Percentiles rank a stretch among this genome's conserved stretches.
These are phyloP conservation scores for Aspergillus sp. DNA, from an alignment of 2,329 filamentous ascomycete species.

Conservation along the genomic window DNA sequence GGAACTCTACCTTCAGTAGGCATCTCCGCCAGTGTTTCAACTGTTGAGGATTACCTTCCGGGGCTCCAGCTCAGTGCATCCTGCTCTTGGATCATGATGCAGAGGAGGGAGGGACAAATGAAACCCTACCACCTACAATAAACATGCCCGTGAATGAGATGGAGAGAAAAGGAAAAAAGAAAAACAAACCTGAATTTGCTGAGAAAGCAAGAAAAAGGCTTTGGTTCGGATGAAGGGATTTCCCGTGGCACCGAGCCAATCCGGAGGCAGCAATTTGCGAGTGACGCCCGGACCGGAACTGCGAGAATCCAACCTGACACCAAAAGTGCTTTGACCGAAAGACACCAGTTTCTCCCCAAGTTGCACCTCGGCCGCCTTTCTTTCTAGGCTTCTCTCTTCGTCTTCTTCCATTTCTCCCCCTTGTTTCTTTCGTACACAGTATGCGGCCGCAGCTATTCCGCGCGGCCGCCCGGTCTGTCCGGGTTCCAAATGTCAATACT, in stretches of 20 bases:
- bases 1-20: conserved; percentile 62
- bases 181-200: conserved; percentile 17
- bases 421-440: conserved; percentile 37
- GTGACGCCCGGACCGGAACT: conserved; percentile 27
- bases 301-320: conserved; percentile 31
- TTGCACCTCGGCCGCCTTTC: conserved; percentile 23
- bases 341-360: conserved; percentile 21
- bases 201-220: conserved; percentile 21
- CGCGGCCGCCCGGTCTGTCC: conserved; percentile 59
- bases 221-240: conserved; percentile 28
- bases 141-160: conserved; percentile 60
- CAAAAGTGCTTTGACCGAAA: conserved; percentile 28
- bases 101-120: conserved; percentile 58
- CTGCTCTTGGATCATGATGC: conserved; percentile 61
- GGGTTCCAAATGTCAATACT: conserved; percentile 55
- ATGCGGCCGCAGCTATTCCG: conserved; percentile 66
- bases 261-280: conserved; percentile 39
- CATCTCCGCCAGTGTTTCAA: conserved; percentile 20
- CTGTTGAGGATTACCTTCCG: conserved; percentile 45
- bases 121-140: conserved; percentile 63
- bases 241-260: conserved; percentile 40
- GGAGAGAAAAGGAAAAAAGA: conserved; percentile 37
- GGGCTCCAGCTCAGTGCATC: conserved; percentile 66
- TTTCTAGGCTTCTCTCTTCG: conserved; percentile 10
- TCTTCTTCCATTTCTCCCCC: background rate